A percentile compares a stretch with the other conserved stretches of the same genome.
These are phyloP conservation scores for Phoma sp. DNA, from an alignment of 2,329 filamentous ascomycete species.

Conservation along the genomic window DNA sequence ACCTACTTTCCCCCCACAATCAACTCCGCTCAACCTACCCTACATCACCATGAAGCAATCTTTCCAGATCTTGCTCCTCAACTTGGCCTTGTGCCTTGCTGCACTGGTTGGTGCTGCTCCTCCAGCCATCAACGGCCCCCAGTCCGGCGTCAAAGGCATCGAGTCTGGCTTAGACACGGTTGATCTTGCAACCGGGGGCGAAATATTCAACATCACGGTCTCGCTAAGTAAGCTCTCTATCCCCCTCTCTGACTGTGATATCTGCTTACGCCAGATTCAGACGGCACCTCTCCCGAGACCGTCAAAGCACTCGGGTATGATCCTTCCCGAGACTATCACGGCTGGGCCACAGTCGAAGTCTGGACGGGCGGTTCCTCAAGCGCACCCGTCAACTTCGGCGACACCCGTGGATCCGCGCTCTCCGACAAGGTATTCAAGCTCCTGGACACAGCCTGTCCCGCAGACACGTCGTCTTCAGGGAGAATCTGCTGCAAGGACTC, in stretches of 20 bases:
- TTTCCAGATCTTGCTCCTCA: background rate
- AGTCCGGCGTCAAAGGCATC: too few relatives aligned
- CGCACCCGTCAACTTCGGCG: slow-evolving; percentile 4
- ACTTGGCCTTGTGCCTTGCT: background rate
- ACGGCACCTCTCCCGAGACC: background rate
- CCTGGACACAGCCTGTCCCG: background rate
- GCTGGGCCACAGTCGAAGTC: background rate
- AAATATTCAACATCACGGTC: background rate
- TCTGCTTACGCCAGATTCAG: background rate
- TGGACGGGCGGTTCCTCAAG: background rate
- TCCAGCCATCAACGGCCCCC: background rate
- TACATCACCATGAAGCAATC: background rate
- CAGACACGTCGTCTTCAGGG: background rate
- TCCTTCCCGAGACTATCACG: background rate
- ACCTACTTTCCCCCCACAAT: too few relatives aligned
- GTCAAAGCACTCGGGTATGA: background rate
- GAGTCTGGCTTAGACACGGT: background rate
- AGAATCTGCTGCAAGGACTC: background rate
- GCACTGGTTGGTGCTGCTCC: background rate
- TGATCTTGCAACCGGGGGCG: background rate
- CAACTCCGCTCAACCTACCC: too few relatives aligned
- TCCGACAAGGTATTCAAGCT: background rate
- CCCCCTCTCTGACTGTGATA: too few relatives aligned
- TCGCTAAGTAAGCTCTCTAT: background rate
- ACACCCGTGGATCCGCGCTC: background rate